Evolutionary conservation across 441 rosid species (phyloP), one percentile per base, ranked within the genome.

Genomic region (Sinapis alba): DNA sequence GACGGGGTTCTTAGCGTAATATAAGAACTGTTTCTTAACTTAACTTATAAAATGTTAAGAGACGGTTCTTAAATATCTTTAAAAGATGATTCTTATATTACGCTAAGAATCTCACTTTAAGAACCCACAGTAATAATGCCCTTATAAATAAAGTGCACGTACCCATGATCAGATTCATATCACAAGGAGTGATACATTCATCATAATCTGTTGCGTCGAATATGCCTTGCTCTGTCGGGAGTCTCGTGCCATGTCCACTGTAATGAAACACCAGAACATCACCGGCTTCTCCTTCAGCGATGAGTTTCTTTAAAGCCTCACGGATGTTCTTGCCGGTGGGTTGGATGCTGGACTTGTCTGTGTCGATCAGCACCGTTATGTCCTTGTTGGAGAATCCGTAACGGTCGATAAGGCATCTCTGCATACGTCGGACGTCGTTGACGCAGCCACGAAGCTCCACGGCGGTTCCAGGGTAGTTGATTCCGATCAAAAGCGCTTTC

Each of bases 211-310:
- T 94, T 56, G 88, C 89, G 74, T 92, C 98, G 32, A 84, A 86
- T 65, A 86, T 87, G 10, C 89, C 94, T 5, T 87, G 75, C 85
- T 84, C 89, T 18, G 96, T 88, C 0, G 96, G 96, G 9, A 89
- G 78, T 75, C 98, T 88, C 6, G 97, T 90, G 59, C 97, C 97
- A 56, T 92, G 97, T 53, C 98, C 99, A 77, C 97, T 92, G 86
- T 90, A 94, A 78, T 94, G 97, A 16, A 92, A 84, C 58, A 92
- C 93, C 8, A 92, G 82, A 36, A 77, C 19, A 51, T 94, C 97
- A 9, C 90, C 93, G 0, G 87, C 62, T 45, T 81, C 41, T 0
- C 90, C 97, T 0, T 86, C 79, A 10, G 65, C 43, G 20, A 87
- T 70, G 50, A 94, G 91, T 50, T 78, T 45, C n/a, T 5, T 13